Evolutionary conservation across 257 asterid species (phyloP), one percentile per base, ranked within the genome.

Genomic region (Lavandula angustifolia): DNA sequence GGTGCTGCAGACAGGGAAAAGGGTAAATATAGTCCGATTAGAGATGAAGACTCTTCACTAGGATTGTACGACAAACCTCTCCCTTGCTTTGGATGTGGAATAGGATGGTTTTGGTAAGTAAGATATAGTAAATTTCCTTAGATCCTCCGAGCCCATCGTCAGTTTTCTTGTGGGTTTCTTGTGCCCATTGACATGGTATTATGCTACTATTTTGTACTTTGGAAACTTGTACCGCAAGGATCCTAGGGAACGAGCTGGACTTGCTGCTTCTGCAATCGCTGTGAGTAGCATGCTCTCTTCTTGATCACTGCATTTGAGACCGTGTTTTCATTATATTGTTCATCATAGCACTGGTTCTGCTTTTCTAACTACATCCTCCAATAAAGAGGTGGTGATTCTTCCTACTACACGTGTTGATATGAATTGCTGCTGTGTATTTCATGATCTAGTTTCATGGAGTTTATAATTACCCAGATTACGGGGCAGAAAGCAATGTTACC

Each of bases 191-290:
- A 75, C 85, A 91, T 92, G 99, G 99, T 92, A 89, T 79, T 92
- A 81, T 72, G 97, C 99, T 18, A 89, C 97, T 3, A 54, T 87
- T 69, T 85, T 94, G 54, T 94, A 94, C 78, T 82, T 92, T 42
- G 94, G 97, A 37, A 92, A 87, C 68, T 83, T 84, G 80, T 90
- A 90, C 69, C 88, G 83, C 53, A 87, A 81, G 85, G 99, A 94
- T 78, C 97, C 97, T 44, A 85, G 99, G 79, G 97, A 94, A 80
- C 85, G 97, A 72, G 94, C 95, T 34, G 99, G 99, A 33, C 97
- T 92, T 60, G 99, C 97, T 75, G 99, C 96, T 42, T 84, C 97
- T 71, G 96, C 98, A 49, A 91, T 91, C 50, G 94, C 96, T 10
- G 96, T 86, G 80, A 84, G 91, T 82, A 31, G 17, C 69, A 62